phyloP scores from a whole-genome alignment of 805 yeast genomes.

The Saturnispora saitoi region DNA sequence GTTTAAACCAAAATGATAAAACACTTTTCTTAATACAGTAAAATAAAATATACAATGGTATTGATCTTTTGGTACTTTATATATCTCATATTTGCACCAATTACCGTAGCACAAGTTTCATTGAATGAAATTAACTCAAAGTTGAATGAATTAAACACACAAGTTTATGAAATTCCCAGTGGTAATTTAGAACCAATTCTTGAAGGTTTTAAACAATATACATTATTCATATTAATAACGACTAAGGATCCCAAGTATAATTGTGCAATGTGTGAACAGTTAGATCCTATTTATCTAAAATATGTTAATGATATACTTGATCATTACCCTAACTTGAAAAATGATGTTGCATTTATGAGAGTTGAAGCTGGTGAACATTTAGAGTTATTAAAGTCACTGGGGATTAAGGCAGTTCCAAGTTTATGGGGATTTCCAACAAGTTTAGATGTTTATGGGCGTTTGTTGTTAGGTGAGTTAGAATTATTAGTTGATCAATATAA shows the following conservation, averaged over 20 bases:
- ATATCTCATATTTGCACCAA: not conserved
- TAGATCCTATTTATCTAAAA: conserved; percentile 33
- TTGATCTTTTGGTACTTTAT: not conserved
- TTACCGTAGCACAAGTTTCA: not conserved
- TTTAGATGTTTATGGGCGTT: conserved; percentile 9
- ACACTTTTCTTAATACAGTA: not conserved
- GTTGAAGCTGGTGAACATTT: conserved; percentile 44
- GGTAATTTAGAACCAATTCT: conserved; percentile 33
- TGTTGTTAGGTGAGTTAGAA: conserved; percentile 2
- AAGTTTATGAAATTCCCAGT: conserved; percentile 26
- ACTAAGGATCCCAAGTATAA: conserved; percentile 35
- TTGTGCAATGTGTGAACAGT: conserved; percentile 40
- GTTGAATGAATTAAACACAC: not conserved
- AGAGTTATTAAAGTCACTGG: conserved; percentile 32
- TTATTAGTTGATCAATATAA: not conserved
- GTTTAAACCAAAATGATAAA: not conserved
- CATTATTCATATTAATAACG: conserved; percentile 44
- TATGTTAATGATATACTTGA: conserved; percentile 37
- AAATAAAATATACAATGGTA: not conserved
- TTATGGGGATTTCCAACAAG: conserved; percentile 51
- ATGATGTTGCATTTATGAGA: conserved; percentile 36
- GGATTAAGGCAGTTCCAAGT: conserved; percentile 50
- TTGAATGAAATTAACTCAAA: not conserved
- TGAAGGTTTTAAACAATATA: conserved; percentile 44
- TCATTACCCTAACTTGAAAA: conserved; percentile 34